Base-by-base conservation (phyloP, 768 basidiomycete genomes). In the Mycena amicta region DNA sequence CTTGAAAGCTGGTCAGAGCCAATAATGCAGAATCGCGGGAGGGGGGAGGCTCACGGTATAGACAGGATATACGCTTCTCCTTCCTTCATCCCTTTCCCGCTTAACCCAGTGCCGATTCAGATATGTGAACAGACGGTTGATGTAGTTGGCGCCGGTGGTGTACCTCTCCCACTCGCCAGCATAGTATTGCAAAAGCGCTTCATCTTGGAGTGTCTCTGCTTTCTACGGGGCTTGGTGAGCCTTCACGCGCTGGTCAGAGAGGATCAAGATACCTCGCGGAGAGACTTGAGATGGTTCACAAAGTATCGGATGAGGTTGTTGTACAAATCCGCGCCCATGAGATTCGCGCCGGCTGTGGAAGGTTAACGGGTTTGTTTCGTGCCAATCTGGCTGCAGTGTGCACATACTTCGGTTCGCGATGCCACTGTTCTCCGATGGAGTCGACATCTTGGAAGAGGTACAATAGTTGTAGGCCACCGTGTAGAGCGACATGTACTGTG, bases 41-140 rank as follows among this genome's bases (percentile, higher is more conserved):
- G 53, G 22, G 53, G 49, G 30, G 30, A 67, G 89, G 39, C 62
- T 69, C 64, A 96, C 95, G 26, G 96, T 99, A 70, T 98, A 98
- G 20, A 99, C 93, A 1, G 87, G 88, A 75, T 98, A 98, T 22
- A 98, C 91, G 41, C 88, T 90, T 74, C 93, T 95, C 67, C 95
- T 81, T 16, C 97, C 97, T 72, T 98, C 96, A 67, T 98, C 96
- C 68, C 95, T 86, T 72, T 99, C 97, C 52, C 96, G 84, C 77
- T 95, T 96, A 43, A 99, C 96, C 97, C 97, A 99, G 75, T 98
- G 95, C 22, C 96, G 92, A 75, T 99, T 98, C 56, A 99, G 83
- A 76, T 98, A 98, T 2, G 93, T 95, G 79, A 98, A 98, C 31
- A 99, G 77, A 55, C 96, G 90, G 72, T 98, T 96, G 75, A 98